Base-by-base conservation (phyloP, 75 land plant genomes). In the Cunninghamia lanceolata region DNA sequence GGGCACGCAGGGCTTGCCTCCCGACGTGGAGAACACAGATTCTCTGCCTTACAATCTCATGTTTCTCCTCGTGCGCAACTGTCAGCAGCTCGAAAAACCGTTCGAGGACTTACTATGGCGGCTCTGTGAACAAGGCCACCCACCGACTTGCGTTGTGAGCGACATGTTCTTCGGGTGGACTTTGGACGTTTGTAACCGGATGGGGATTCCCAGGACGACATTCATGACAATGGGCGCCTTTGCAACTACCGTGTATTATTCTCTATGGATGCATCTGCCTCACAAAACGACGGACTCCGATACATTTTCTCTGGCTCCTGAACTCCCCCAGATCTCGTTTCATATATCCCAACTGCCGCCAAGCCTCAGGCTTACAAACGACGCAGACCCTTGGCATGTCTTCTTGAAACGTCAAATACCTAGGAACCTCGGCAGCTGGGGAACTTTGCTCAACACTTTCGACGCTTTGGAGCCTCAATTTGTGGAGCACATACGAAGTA, bases 101-200 rank as follows among this genome's bases (percentile, higher is more conserved):
- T 82, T 91, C 2, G 84, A 86, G 38, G 2, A 39, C 1, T 59
- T 93, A 28, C 25, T 94, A 13, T 1, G 39, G 6, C 39, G 77
- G 11, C 38, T 74, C 39, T n/a, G 38, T 2, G 16, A 74, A 0
- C 17, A 35, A 1, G 11, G 19, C 11, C 54, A 30, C 71, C 87
- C 88, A 0, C 90, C 92, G 0, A 74, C 89, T 5, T 93, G 91
- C 88, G 84, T 94, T 35, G 85, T 94, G 54, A 85, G 90, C 42
- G 95, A 94, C 88, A 77, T 87, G 28, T 93, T 94, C 87, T 63
- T 90, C 14, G 93, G 89, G 17, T 94, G 95, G 95, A 91, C 90
- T 35, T 79, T 75, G 80, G 91, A 89, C 11, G 89, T 90, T 25
- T 94, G 90, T 17, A 86, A 36, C 7, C 80, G 78, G 5, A 42